Evolutionary conservation across 495 filamentous ascomycete genomes (phyloP), one percentile per base, ranked within the genome.

Genomic region (Aspergillus incahuasiensis): DNA sequence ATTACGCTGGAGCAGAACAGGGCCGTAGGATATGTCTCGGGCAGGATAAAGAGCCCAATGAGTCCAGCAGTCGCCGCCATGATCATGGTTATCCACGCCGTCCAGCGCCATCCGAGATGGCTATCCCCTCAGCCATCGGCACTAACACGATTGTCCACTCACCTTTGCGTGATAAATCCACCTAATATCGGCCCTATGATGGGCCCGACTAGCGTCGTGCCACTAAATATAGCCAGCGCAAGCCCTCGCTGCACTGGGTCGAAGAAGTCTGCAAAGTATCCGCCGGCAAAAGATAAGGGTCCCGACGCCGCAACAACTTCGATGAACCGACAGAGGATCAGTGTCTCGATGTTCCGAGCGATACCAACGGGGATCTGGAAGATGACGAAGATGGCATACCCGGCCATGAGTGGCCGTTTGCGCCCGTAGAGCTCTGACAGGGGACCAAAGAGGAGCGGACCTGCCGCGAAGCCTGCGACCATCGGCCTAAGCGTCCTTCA

Each of bases 401-500:
- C 80, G n/a, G 73, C 47, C 56, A 81, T 74, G 1, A 86, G 58
- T 13, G 82, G 82, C 21, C 49, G 47, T 46, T 76, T 77, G 39
- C 89, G 80, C 18, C 90, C 90, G 59, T 81, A 83, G n/a, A 92
- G 68, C 63, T 95, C 90, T 15, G 86, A 90, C 6, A 90, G 63
- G 0, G 90, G 90, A 1, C 76, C 80, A 55, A 72, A 84, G 8
- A 82, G 48, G 0, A 77, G 55, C 0, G 79, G 81, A 16, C 78
- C 81, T 41, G 75, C 49, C 11, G 67, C 63, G 50, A 72, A 74
- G 6, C 72, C 80, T 20, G 19, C 8, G n/a, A n/a, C n/a, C n/a
- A n/a, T n/a, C n/a, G n/a, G n/a, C n/a, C n/a, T n/a, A n/a, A n/a
- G n/a, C n/a, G n/a, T n/a, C n/a, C n/a, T n/a, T n/a, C n/a, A n/a